Conservation (phyloP, 192 early-diverging fungal species). For the Coemansia sp. region DNA sequence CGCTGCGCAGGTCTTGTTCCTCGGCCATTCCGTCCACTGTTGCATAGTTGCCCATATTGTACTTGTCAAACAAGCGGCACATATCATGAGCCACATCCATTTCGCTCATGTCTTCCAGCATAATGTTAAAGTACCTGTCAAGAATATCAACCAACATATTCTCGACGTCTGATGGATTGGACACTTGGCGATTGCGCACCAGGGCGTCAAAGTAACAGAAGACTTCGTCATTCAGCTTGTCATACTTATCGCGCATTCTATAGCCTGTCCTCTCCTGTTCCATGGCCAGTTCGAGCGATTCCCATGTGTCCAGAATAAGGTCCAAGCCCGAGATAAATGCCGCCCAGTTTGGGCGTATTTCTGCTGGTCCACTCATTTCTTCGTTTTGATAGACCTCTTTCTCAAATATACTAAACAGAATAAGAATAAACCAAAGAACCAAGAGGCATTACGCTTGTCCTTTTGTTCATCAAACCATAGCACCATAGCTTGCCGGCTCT, state of each 20-base stretch:
- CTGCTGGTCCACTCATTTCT: background rate
- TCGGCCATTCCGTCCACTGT: slow-evolving; percentile 37
- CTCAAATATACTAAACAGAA: no score
- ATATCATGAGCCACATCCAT: slow-evolving; percentile 29
- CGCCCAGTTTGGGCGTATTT: slow-evolving; percentile 38
- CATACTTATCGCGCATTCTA: slow-evolving; percentile 63
- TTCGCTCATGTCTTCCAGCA: slow-evolving; percentile 46
- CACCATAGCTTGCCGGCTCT: no score
- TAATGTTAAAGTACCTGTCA: slow-evolving; percentile 35
- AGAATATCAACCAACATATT: slow-evolving; percentile 35
- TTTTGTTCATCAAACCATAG: no score
- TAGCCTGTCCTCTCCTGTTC: slow-evolving; percentile 69
- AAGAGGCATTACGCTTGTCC: no score
- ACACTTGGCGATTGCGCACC: slow-evolving; percentile 15
- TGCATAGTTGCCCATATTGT: slow-evolving; percentile 31
- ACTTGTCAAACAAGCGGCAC: slow-evolving; percentile 36
- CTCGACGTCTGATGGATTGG: slow-evolving; percentile 40
- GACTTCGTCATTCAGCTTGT: slow-evolving; percentile 64
- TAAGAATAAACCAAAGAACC: no score
- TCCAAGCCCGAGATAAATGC: slow-evolving; percentile 61
- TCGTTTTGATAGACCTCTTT: no score
- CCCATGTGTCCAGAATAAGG: slow-evolving; percentile 66
- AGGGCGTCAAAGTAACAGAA: slow-evolving; percentile 61
- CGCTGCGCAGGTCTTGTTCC: slow-evolving; percentile 12
- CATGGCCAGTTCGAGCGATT: slow-evolving; percentile 68